Evolutionary conservation across 192 early-diverging fungal species (phyloP).

Genomic region (Coemansia sp.): DNA sequence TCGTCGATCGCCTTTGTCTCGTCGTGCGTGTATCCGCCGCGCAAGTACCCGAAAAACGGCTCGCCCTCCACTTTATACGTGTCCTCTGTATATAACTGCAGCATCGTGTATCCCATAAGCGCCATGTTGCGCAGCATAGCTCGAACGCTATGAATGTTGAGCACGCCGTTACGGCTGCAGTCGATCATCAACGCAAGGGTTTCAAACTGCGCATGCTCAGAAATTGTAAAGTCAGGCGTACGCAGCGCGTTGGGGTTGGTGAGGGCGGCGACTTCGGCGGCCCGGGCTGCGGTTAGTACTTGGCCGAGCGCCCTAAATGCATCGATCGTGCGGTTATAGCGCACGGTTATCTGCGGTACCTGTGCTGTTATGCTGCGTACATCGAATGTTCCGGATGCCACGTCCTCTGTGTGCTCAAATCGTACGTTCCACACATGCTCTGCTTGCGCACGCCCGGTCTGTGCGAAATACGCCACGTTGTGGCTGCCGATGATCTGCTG

Average conservation of each 20-base stretch:
- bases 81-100: constrained; percentile 90
- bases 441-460: not conserved
- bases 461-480: constrained; percentile 33
- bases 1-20: constrained; percentile 75
- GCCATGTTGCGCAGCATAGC: constrained; percentile 73
- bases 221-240: constrained; percentile 48
- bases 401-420: constrained; percentile 29
- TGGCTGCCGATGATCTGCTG: constrained; percentile 29
- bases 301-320: constrained; percentile 76
- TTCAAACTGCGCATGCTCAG: constrained; percentile 68
- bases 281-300: constrained; percentile 60
- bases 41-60: constrained; percentile 73
- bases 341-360: constrained; percentile 11
- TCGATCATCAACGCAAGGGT: constrained; percentile 81
- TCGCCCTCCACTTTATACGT: constrained; percentile 72
- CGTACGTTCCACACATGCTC: constrained; percentile 24
- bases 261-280: constrained; percentile 33
- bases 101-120: constrained; percentile 83
- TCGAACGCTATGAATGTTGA: constrained; percentile 61
- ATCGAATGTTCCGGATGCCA: constrained; percentile 16
- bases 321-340: constrained; percentile 30
- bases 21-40: constrained; percentile 70
- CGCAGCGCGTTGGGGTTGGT: constrained; percentile 11
- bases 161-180: constrained; percentile 80
- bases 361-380: not conserved